Conservation (phyloP, 225 moss, liverwort and hornwort genomes). For the Rhytidiadelphus loreus region DNA sequence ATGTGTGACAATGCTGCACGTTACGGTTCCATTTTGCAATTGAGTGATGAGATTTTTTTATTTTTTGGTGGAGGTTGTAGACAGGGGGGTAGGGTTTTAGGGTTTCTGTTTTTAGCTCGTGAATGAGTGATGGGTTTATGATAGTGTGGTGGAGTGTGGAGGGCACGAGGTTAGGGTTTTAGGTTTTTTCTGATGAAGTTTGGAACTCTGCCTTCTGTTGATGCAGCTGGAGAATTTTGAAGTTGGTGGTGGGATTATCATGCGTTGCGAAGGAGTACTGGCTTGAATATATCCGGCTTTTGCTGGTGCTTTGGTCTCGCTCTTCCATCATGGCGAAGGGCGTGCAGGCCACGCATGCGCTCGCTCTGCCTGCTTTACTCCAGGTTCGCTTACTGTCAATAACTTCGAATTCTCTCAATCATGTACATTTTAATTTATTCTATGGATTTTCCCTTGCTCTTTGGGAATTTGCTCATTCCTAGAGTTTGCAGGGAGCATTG, state of each 20-base stretch:
- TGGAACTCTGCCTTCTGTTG: neutral
- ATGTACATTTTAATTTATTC: neutral
- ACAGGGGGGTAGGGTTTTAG: neutral
- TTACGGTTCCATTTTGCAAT: neutral
- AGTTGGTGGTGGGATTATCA: neutral
- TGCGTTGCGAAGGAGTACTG: neutral
- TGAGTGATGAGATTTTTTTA: neutral
- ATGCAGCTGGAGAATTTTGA: neutral
- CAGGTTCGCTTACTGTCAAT: neutral
- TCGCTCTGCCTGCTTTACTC: neutral
- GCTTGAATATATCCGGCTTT: neutral
- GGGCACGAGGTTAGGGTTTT: neutral
- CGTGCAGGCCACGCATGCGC: neutral
- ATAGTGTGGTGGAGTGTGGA: neutral
- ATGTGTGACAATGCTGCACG: neutral
- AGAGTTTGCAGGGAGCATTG: slow-evolving; percentile 1
- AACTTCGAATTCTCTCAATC: neutral
- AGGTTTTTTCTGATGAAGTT: neutral
- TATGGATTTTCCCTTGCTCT: neutral
- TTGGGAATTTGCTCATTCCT: neutral
- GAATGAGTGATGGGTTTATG: neutral
- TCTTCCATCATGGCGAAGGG: neutral
- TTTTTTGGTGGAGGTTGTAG: neutral
- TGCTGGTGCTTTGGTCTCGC: neutral
- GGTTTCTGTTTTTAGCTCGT: neutral